These are phyloP conservation scores for Harringtonia lauricola DNA, from an alignment of 2,329 filamentous ascomycete genomes.

Conservation along the genomic window DNA sequence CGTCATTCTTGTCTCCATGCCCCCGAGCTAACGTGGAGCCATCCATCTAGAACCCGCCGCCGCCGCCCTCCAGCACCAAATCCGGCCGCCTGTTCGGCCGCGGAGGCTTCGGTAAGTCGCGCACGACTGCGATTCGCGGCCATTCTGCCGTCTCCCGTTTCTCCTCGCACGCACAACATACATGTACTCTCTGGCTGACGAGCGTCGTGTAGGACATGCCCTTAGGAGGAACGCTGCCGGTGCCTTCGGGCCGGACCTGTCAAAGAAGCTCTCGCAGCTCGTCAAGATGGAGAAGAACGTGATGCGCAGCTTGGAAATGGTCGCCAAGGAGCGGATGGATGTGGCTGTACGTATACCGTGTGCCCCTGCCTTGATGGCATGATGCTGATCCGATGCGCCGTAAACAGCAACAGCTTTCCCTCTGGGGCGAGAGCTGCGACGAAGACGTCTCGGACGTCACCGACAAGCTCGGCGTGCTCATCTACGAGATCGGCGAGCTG, in stretches of 20 bases:
- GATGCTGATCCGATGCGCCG: too few relatives aligned
- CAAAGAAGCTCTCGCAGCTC: conserved; percentile 94
- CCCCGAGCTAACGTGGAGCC: neutral
- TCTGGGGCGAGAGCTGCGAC: conserved; percentile 93
- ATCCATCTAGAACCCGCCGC: conserved; percentile 66
- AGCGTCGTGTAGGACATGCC: conserved; percentile 43
- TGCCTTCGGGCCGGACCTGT: conserved; percentile 73
- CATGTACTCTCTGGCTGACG: too few relatives aligned
- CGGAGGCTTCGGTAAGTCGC: conserved; percentile 66
- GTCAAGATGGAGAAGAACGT: conserved; percentile 99
- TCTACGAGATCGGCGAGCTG: conserved; percentile 97
- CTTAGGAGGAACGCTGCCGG: conserved; percentile 66
- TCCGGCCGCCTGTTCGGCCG: conserved; percentile 79
- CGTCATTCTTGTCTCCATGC: too few relatives aligned
- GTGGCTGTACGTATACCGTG: conserved; percentile 65
- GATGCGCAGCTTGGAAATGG: conserved; percentile 95
- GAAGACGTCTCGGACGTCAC: conserved; percentile 98
- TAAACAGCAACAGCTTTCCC: conserved; percentile 85
- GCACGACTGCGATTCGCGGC: neutral
- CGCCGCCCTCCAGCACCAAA: conserved; percentile 86
- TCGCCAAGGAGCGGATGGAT: conserved; percentile 94
- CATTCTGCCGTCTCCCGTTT: neutral
- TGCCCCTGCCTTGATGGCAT: too few relatives aligned
- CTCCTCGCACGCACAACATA: neutral
- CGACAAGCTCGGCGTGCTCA: conserved; percentile 93